These are phyloP conservation scores for Mycena belliarum DNA, from an alignment of 768 basidiomycete species.

Conservation along the genomic window DNA sequence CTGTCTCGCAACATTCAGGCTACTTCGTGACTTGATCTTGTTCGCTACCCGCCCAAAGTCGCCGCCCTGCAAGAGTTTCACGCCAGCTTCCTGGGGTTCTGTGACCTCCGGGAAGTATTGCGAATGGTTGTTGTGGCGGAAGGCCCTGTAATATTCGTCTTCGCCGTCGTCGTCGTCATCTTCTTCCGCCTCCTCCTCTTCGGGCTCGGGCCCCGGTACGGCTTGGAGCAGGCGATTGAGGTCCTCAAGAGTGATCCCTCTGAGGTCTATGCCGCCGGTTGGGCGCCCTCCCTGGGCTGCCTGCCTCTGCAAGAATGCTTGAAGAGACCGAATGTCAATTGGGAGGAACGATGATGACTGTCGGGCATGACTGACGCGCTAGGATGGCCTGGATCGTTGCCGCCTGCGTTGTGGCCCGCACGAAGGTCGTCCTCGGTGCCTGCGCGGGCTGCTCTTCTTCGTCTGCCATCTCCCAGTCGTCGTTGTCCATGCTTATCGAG, in stretches of 20 bases:
- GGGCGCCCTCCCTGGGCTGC: not conserved
- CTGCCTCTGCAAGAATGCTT: slow-evolving; percentile 13
- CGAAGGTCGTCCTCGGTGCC: slow-evolving; percentile 22
- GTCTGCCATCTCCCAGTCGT: slow-evolving; percentile 34
- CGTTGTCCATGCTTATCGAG: slow-evolving; percentile 32
- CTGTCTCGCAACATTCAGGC: slow-evolving; percentile 49
- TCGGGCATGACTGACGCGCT: slow-evolving; percentile 1
- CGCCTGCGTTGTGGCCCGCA: not conserved
- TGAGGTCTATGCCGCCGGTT: slow-evolving; percentile 2
- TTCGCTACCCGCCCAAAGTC: slow-evolving; percentile 73
- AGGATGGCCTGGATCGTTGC: slow-evolving; percentile 17
- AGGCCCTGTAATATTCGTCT: slow-evolving; percentile 28
- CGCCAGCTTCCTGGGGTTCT: slow-evolving; percentile 64
- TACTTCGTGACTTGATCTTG: slow-evolving; percentile 45
- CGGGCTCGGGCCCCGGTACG: slow-evolving; percentile 8
- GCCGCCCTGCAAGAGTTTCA: slow-evolving; percentile 68
- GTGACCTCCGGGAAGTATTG: slow-evolving; percentile 38
- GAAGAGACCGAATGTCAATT: not conserved
- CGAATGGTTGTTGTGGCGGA: slow-evolving; percentile 27
- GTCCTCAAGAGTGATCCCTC: slow-evolving; percentile 26
- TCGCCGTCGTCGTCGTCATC: slow-evolving; percentile 41
- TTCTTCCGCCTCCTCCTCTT: slow-evolving; percentile 33
- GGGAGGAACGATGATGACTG: not conserved
- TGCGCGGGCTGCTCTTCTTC: slow-evolving; percentile 25
- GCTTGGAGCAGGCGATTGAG: slow-evolving; percentile 25